phyloP scores from a whole-genome alignment of 78 protist genomes.

The Protostelium mycophagum region DNA sequence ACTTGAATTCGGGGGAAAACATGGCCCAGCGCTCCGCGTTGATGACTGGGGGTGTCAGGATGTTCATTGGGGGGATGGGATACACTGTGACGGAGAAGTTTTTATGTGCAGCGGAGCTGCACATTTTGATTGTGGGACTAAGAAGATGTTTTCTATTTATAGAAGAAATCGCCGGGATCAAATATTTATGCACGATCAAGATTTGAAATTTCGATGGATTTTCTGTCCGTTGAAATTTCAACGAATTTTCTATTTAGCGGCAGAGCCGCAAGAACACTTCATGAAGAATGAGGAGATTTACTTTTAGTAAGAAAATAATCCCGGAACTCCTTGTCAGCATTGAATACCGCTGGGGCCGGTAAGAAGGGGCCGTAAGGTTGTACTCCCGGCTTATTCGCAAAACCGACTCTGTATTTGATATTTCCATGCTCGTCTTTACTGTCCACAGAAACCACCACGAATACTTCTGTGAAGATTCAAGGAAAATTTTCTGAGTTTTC shows the following conservation, averaged over 20 bases:
- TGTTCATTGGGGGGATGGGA: too few species aligned
- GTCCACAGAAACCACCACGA: background rate
- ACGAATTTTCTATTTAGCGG: too few species aligned
- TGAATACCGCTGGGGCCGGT: background rate
- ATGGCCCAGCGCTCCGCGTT: background rate
- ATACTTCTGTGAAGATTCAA: background rate
- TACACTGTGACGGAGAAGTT: too few species aligned
- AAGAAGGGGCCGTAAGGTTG: background rate
- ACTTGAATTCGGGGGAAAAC: background rate
- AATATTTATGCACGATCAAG: too few species aligned
- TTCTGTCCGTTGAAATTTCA: too few species aligned
- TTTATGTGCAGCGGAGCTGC: too few species aligned
- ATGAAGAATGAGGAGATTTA: too few species aligned
- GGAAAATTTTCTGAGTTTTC: background rate
- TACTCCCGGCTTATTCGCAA: background rate
- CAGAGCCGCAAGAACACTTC: too few species aligned
- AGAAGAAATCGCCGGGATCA: too few species aligned
- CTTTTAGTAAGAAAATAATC: background rate
- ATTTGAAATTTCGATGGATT: background rate
- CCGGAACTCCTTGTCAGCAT: background rate
- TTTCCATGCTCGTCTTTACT: background rate
- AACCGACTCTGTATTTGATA: background rate
- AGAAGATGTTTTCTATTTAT: too few species aligned
- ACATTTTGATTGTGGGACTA: too few species aligned
- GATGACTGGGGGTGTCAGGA: background rate